A percentile compares a stretch with the other conserved stretches of the same genome.
These are phyloP conservation scores for Bruguiera hainesii DNA, from an alignment of 441 rosid species.

Conservation along the genomic window DNA sequence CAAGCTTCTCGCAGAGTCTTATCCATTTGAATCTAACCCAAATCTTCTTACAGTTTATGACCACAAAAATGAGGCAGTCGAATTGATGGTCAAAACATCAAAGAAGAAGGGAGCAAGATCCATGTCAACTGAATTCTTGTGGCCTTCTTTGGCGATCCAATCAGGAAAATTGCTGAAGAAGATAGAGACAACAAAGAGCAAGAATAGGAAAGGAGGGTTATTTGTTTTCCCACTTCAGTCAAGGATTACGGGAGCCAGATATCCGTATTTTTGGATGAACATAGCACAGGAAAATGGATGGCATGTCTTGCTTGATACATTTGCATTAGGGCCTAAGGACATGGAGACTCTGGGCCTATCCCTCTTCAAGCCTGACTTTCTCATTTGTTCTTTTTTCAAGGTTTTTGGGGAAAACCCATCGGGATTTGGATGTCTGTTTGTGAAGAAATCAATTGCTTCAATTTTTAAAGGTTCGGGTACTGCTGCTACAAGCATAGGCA, in stretches of 20 bases:
- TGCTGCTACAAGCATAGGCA: slow-evolving; percentile 29
- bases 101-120: slow-evolving; percentile 54
- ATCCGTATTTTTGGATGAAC: slow-evolving; percentile 83
- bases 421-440: slow-evolving; percentile 74
- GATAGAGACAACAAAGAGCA: slow-evolving; percentile 35
- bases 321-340: slow-evolving; percentile 69
- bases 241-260: slow-evolving; percentile 63
- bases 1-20: slow-evolving; percentile 71
- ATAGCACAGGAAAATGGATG: slow-evolving; percentile 75
- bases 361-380: slow-evolving; percentile 70
- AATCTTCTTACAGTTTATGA: slow-evolving; percentile 79
- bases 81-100: slow-evolving; percentile 49
- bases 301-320: slow-evolving; percentile 83
- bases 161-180: slow-evolving; percentile 55
- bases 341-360: slow-evolving; percentile 89
- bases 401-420: slow-evolving; percentile 74
- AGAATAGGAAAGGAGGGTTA: slow-evolving; percentile 45
- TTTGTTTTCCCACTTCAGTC: slow-evolving; percentile 91
- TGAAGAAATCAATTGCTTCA: slow-evolving; percentile 57
- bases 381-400: slow-evolving; percentile 71
- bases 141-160: slow-evolving; percentile 60
- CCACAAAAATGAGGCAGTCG: slow-evolving; percentile 66
- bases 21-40: slow-evolving; percentile 52
- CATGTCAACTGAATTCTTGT: slow-evolving; percentile 62
- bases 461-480: slow-evolving; percentile 39